phyloP scores from a whole-genome alignment of 345 rosid species.

The Luvunga scandens region DNA sequence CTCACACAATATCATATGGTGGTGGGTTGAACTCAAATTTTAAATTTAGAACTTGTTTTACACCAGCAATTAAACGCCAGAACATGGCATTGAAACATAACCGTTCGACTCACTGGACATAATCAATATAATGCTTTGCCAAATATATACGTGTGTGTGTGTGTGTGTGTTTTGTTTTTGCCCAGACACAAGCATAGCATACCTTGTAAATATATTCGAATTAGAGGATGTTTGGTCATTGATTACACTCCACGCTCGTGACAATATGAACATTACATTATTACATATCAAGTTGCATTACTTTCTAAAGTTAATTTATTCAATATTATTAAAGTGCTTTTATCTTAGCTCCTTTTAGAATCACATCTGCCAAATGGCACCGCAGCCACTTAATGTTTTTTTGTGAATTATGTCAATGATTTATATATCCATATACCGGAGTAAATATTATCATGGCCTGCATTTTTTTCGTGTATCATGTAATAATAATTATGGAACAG shows the following conservation, averaged over 20 bases:
- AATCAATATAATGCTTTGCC: no score
- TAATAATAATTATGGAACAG: background rate
- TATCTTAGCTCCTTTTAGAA: background rate
- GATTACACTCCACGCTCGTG: background rate
- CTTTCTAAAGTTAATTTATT: no score
- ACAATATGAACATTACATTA: background rate
- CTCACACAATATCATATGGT: no score
- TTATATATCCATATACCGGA: background rate
- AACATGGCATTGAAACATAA: no score
- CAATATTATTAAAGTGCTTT: no score
- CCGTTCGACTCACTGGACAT: no score
- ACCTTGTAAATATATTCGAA: background rate
- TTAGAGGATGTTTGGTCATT: background rate
- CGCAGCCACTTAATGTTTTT: background rate
- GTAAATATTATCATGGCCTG: background rate
- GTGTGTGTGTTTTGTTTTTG: background rate
- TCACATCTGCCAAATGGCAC: background rate
- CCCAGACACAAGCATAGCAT: background rate
- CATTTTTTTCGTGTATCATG: background rate
- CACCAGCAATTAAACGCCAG: no score
- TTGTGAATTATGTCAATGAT: background rate
- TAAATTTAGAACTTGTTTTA: no score
- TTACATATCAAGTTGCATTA: no score
- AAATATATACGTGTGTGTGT: no score
- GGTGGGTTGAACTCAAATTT: no score